These are phyloP conservation scores for Teunomyces cretensis DNA, from an alignment of 805 yeast species.

Conservation along the genomic window DNA sequence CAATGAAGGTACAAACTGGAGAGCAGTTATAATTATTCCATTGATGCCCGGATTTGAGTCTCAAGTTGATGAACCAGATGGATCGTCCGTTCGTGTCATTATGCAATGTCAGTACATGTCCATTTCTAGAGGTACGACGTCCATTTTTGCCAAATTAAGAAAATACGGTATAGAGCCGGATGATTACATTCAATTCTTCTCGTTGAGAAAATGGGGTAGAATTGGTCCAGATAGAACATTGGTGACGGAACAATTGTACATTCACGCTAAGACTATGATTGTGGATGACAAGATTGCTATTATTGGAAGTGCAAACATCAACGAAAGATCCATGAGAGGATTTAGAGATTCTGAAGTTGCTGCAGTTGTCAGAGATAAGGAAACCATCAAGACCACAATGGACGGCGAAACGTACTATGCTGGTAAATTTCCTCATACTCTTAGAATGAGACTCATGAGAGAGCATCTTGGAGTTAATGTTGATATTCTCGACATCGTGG, in stretches of 20 bases:
- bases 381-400: slow-evolving; percentile 69
- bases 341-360: slow-evolving; percentile 93
- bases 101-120: slow-evolving; percentile 96
- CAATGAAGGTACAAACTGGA: slow-evolving; percentile 75
- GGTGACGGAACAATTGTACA: slow-evolving; percentile 88
- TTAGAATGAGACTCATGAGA: slow-evolving; percentile 90
- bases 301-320: slow-evolving; percentile 96
- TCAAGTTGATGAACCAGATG: slow-evolving; percentile 89
- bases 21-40: slow-evolving; percentile 88
- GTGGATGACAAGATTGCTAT: slow-evolving; percentile 93
- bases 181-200: slow-evolving; percentile 87
- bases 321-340: slow-evolving; percentile 96
- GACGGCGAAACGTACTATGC: slow-evolving; percentile 79
- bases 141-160: slow-evolving; percentile 80
- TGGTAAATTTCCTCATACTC: slow-evolving; percentile 83
- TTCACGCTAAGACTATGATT: slow-evolving; percentile 88
- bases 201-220: slow-evolving; percentile 93
- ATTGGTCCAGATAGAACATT: slow-evolving; percentile 73
- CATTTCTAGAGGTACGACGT: slow-evolving; percentile 84
- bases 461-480: slow-evolving; percentile 96
- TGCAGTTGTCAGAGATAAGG: slow-evolving; percentile 80
- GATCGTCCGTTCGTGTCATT: slow-evolving; percentile 90
- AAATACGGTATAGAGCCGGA: slow-evolving; percentile 83
- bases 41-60: slow-evolving; percentile 97
- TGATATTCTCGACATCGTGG: slow-evolving; percentile 78